phyloP scores from a whole-genome alignment of 768 basidiomycete genomes.

The Tephrocybe rancida region DNA sequence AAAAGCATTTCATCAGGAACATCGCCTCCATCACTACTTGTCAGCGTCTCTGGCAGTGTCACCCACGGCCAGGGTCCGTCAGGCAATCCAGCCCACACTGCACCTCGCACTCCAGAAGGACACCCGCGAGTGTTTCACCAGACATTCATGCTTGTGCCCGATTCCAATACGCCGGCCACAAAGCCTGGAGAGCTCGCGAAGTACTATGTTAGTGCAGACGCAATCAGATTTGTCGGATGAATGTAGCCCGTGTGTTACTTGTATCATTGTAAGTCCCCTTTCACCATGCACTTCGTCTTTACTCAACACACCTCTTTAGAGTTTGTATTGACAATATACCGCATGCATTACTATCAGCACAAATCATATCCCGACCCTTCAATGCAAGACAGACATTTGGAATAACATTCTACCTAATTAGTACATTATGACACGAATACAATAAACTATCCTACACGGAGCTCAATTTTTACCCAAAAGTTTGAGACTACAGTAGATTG shows the following conservation, averaged over 20 bases:
- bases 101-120: constrained; percentile 62
- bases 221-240: constrained; percentile 77
- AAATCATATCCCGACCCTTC: constrained; percentile 3
- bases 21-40: constrained; percentile 75
- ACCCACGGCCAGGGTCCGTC: constrained; percentile 63
- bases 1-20: constrained; percentile 48
- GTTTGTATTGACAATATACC: constrained; percentile 4
- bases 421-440: constrained; percentile 14
- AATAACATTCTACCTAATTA: constrained; percentile 9
- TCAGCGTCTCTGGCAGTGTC: constrained; percentile 82
- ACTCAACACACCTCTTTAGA: not conserved
- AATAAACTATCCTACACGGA: constrained; percentile 12
- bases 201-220: constrained; percentile 81
- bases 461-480: constrained; percentile 65
- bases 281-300: not conserved
- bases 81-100: constrained; percentile 57
- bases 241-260: not conserved
- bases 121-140: constrained; percentile 87
- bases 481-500: constrained; percentile 68
- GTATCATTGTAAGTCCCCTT: constrained; percentile 14
- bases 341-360: not conserved
- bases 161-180: constrained; percentile 62
- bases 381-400: not conserved
- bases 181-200: constrained; percentile 77
- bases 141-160: constrained; percentile 84